Percentiles rank a stretch among this genome's conserved stretches.
These are phyloP conservation scores for Corymbia maculata DNA, from an alignment of 345 rosid genomes.

Conservation along the genomic window DNA sequence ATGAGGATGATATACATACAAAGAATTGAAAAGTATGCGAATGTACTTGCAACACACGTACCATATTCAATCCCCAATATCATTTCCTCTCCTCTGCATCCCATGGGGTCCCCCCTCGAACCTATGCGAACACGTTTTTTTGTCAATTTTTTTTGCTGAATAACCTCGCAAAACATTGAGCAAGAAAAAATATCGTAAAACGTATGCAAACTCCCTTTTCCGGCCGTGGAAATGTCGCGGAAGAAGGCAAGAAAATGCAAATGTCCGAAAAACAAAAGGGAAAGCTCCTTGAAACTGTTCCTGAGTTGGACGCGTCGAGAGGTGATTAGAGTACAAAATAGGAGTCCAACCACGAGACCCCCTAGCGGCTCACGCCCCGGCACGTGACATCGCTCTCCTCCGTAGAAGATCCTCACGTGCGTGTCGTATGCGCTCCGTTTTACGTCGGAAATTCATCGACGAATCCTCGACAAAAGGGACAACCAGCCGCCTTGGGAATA, in stretches of 20 bases:
- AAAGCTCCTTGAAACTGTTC: not conserved
- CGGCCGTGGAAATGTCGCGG: not conserved
- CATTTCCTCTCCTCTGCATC: not conserved
- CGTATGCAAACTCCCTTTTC: not conserved
- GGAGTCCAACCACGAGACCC: not conserved
- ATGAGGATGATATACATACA: not conserved
- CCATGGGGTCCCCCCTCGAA: accelerated
- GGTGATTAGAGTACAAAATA: not conserved
- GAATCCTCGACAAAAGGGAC: not conserved
- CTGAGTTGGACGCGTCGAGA: not conserved
- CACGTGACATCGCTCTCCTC: not conserved
- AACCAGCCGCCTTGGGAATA: not conserved
- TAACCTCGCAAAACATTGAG: not conserved
- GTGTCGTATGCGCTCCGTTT: not conserved
- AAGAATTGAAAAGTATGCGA: not conserved
- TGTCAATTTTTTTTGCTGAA: accelerated
- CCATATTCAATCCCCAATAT: not conserved
- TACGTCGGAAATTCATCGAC: not conserved
- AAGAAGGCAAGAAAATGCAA: not conserved
- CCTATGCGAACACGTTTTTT: accelerated
- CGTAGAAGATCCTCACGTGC: too few relatives aligned
- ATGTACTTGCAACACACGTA: not conserved
- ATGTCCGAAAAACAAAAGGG: not conserved
- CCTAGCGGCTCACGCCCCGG: not conserved
- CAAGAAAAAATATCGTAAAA: too few relatives aligned